Evolutionary conservation across 345 rosid species (phyloP), one percentile per base, ranked within the genome.

Genomic region (Eucalyptus sp.): DNA sequence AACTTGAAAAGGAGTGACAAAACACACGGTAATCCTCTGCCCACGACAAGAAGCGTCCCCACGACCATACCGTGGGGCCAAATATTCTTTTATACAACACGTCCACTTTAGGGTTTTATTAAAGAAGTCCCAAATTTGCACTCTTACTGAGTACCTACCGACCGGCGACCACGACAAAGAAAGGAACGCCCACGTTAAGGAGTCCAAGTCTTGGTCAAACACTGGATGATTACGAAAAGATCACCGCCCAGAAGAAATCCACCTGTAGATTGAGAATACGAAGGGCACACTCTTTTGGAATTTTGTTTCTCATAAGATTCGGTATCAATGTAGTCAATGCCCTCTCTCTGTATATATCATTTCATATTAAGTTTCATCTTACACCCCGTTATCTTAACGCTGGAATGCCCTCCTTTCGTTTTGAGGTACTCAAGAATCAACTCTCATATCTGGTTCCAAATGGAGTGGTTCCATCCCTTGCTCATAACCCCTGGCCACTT

Each of bases 311-410:
- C 11, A 60, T 27, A 11, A 60, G 8, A 25, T 60, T 60, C 4
- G 0, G 0, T 27, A 56, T 56, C 0, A 3, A 56, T 2, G 24
- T 64, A 64, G 20, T 64, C 41, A 64, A 64, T n/a, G 7, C 41
- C 11, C 1, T 66, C 20, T 3, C 20, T 0, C 2, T 66, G 3
- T 7, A 2, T 7, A 66, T 31, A 7, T 4, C 11, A 0, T n/a
- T n/a, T 66, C 10, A 17, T 33, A 66, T n/a, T 15, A 66, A 66
- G 41, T n/a, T 17, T 66, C 3, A 31, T 4, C 10, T 31, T 31
- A 66, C 33, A 7, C 0, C 22, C 15, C 2, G 1, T 15, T 66
- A 4, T 0, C 6, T 66, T 8, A 14, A n/a, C 1, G 17, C 1
- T 0, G 2, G 20, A 66, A 66, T 66, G 76, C 10, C 20, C 41